A percentile compares a stretch with the other conserved stretches of the same genome.
phyloP scores from a whole-genome alignment of 805 yeast genomes.

The Starmerella apis region DNA sequence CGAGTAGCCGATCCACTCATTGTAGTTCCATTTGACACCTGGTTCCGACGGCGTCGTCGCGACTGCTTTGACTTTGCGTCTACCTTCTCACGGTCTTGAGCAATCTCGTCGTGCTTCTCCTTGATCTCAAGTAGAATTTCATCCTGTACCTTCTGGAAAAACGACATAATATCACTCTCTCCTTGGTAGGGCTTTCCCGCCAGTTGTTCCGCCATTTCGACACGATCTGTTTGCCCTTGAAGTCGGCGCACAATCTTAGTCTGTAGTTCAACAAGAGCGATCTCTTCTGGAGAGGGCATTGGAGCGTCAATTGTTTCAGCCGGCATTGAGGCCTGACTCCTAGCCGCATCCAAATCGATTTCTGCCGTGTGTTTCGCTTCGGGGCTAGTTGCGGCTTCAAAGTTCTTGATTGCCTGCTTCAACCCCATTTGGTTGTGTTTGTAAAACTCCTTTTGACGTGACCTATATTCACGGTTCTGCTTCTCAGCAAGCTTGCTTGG shows the following conservation, averaged over 20 bases:
- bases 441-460: constrained; percentile 18
- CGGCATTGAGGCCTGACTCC: constrained; percentile 14
- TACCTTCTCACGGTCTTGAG: constrained; percentile 19
- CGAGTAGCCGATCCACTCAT: constrained; percentile 24
- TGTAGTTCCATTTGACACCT: constrained; percentile 20
- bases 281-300: constrained; percentile 17
- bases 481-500: constrained; percentile 10
- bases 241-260: constrained; percentile 22
- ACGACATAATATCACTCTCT: background rate
- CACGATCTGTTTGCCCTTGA: constrained; percentile 24
- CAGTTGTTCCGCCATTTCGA: constrained; percentile 21
- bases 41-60: constrained; percentile 20
- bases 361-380: constrained; percentile 8
- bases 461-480: constrained; percentile 11
- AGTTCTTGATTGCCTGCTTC: constrained; percentile 8
- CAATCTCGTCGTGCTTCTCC: constrained; percentile 20
- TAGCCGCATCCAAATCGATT: constrained; percentile 11
- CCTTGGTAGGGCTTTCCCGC: constrained; percentile 16
- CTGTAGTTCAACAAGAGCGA: constrained; percentile 20
- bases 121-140: constrained; percentile 15
- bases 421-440: constrained; percentile 13
- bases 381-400: constrained; percentile 1
- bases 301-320: constrained; percentile 13
- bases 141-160: constrained; percentile 14
- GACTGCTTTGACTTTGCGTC: constrained; percentile 19